These are phyloP conservation scores for Leucogyrophana mollusca DNA, from an alignment of 768 basidiomycete genomes.

Conservation along the genomic window DNA sequence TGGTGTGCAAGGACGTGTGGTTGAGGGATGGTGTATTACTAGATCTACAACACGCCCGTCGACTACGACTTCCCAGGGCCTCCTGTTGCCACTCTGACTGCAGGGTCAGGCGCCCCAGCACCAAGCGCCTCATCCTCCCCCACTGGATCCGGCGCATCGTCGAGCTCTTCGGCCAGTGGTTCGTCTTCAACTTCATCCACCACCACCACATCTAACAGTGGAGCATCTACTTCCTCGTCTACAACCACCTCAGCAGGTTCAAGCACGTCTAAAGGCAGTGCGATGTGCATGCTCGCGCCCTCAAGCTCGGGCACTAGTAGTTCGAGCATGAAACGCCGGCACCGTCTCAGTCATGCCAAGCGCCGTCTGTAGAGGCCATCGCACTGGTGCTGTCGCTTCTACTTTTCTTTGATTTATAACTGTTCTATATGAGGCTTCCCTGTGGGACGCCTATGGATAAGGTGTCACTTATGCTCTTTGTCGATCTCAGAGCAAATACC, in stretches of 20 bases:
- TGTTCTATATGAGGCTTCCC: too few species aligned
- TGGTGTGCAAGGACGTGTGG: background rate
- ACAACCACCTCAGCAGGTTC: conserved; percentile 4
- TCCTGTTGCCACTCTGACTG: conserved; percentile 41
- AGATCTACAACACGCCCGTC: conserved; percentile 30
- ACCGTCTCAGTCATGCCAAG: too few species aligned
- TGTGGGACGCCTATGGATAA: too few species aligned
- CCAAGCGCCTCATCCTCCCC: conserved; percentile 9
- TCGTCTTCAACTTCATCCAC: conserved; percentile 14
- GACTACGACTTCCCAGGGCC: conserved; percentile 57
- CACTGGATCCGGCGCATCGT: conserved; percentile 18
- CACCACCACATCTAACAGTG: conserved; percentile 20
- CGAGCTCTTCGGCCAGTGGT: conserved; percentile 13
- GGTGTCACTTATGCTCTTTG: too few species aligned
- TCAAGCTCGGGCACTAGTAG: too few species aligned
- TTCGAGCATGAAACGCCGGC: too few species aligned
- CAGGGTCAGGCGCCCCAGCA: conserved; percentile 11
- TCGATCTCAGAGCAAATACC: too few species aligned
- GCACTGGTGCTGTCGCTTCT: too few species aligned
- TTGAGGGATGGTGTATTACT: background rate
- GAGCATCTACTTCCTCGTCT: conserved; percentile 6
- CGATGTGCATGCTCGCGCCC: conserved; percentile 16
- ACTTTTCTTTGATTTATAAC: too few species aligned
- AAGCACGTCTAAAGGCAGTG: conserved; percentile 7
- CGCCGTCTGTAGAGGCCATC: too few species aligned